A percentile compares a stretch with the other conserved stretches of the same genome.
These are phyloP conservation scores for Boletus tylopilopsis DNA, from an alignment of 768 basidiomycete genomes.

Conservation along the genomic window DNA sequence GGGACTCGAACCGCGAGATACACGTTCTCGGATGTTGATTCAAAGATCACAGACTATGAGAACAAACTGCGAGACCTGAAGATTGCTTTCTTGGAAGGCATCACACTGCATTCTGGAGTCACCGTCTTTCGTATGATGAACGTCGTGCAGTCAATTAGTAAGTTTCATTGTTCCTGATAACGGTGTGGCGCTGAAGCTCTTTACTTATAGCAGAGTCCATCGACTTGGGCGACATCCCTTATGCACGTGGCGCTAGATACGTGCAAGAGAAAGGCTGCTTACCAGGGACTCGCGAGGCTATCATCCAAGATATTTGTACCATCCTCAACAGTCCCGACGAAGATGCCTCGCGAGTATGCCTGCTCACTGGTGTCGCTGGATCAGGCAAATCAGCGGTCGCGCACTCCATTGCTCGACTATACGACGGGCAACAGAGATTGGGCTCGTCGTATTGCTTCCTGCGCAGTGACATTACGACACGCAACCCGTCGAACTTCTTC, in stretches of 20 bases:
- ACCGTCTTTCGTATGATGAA: constrained; percentile 23
- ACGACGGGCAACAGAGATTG: constrained; percentile 24
- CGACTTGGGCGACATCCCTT: constrained; percentile 21
- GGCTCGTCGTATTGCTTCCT: constrained; percentile 33
- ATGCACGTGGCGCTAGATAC: constrained; percentile 23
- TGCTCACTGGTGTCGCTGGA: constrained; percentile 26
- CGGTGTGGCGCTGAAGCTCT: neutral
- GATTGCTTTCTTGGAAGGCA: constrained; percentile 12
- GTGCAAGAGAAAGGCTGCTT: constrained; percentile 17
- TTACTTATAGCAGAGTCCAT: constrained; percentile 7
- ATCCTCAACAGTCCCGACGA: constrained; percentile 11
- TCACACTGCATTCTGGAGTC: constrained; percentile 12
- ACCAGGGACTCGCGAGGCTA: constrained; percentile 17
- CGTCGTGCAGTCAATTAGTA: constrained; percentile 5
- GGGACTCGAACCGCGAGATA: constrained; percentile 17
- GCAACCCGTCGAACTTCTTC: constrained; percentile 27
- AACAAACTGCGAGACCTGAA: constrained; percentile 18
- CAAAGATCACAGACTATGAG: constrained; percentile 18
- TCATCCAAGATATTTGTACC: constrained; percentile 16
- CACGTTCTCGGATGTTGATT: constrained; percentile 15
- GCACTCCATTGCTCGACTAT: constrained; percentile 26
- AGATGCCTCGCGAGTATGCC: constrained; percentile 20
- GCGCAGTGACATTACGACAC: constrained; percentile 10
- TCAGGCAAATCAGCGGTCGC: constrained; percentile 34
- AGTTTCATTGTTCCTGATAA: neutral